A percentile compares a stretch with the other conserved stretches of the same genome.
phyloP scores from a whole-genome alignment of 768 basidiomycete species.

The Podaxis sp. region DNA sequence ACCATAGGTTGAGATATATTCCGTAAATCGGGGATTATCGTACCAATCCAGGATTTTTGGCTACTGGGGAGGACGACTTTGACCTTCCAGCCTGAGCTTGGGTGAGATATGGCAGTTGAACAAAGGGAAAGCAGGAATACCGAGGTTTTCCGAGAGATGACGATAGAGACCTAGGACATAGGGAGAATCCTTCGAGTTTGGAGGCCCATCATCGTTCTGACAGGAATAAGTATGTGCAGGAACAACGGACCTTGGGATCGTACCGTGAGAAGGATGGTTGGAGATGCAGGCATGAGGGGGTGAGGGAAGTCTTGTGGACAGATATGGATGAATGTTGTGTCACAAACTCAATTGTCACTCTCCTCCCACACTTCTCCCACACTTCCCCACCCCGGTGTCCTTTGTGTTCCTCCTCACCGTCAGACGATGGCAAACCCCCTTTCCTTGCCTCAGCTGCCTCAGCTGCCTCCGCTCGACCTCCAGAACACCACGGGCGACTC shows the following conservation, averaged over 20 bases:
- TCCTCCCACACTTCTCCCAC: slow-evolving; percentile 4
- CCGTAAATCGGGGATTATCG: slow-evolving; percentile 13
- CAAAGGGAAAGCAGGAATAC: slow-evolving; percentile 30
- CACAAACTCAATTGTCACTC: slow-evolving; percentile 2
- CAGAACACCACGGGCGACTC: slow-evolving; percentile 17
- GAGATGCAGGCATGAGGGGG: slow-evolving; percentile 14
- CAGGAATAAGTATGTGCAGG: slow-evolving; percentile 1
- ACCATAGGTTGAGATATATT: neutral
- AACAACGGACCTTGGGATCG: slow-evolving; percentile 2
- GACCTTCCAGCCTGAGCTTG: slow-evolving; percentile 62
- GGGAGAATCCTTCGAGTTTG: slow-evolving; percentile 59
- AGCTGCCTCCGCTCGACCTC: slow-evolving; percentile 23
- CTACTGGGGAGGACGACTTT: slow-evolving; percentile 76
- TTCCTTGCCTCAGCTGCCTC: slow-evolving; percentile 19
- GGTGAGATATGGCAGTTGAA: slow-evolving; percentile 37
- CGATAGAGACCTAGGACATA: slow-evolving; percentile 70
- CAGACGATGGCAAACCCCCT: slow-evolving; percentile 16
- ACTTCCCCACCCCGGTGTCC: neutral
- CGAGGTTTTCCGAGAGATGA: slow-evolving; percentile 52
- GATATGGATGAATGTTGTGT: slow-evolving; percentile 12
- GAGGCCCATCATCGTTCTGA: slow-evolving; percentile 86
- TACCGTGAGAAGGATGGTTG: slow-evolving; percentile 38
- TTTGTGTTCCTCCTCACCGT: neutral
- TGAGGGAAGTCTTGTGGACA: slow-evolving; percentile 6
- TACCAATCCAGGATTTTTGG: slow-evolving; percentile 89